Evolutionary conservation across 176 grass and related monocot species (phyloP), one percentile per base, ranked within the genome.

Genomic region (Bonia amplexicaulis): DNA sequence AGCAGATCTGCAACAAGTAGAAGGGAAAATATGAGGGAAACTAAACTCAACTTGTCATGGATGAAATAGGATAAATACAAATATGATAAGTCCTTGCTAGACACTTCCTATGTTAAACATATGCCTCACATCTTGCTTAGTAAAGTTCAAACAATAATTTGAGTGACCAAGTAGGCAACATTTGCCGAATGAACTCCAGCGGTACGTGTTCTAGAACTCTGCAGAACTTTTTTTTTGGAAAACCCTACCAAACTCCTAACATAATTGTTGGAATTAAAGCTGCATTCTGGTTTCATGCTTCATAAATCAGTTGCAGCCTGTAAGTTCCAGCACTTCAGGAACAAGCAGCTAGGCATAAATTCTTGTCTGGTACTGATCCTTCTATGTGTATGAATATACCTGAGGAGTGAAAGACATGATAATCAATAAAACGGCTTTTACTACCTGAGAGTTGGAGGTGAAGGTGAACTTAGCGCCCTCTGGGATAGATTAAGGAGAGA

Each of bases 1-100:
- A 66, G 40, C 11, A 54, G 29, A 58, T 84, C 94, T 97, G 80
- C 55, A 82, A 48, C 17, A 76, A 67, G 48, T 9, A 88, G 20
- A 57, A 65, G 8, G 39, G 4, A 71, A 71, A 61, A 44, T 67
- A 73, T 27, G 12, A 90, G 41, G 49, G 47, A 27, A 49, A 65
- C 2, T 58, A 39, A 81, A 90, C 16, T 12, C 20, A 37, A 86
- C 55, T 52, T 54, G 12, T 8, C 29, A 57, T 79, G 14, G 54
- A 75, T 51, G 17, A 78, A 73, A 79, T 46, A 29, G 7, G 53
- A 41, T 39, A 79, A 9, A 40, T 7, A 40, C 39, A 17, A 9
- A 55, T 22, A 55, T 22, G 53, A 6, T 55, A 55, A 9, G 19
- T 22, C 53, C 53, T 55, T 22, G 7, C 19, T 55, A 55, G 19